Percentiles rank a stretch among this genome's conserved stretches.
phyloP scores from a whole-genome alignment of 2,329 filamentous ascomycete species.

The Onygena corvina region DNA sequence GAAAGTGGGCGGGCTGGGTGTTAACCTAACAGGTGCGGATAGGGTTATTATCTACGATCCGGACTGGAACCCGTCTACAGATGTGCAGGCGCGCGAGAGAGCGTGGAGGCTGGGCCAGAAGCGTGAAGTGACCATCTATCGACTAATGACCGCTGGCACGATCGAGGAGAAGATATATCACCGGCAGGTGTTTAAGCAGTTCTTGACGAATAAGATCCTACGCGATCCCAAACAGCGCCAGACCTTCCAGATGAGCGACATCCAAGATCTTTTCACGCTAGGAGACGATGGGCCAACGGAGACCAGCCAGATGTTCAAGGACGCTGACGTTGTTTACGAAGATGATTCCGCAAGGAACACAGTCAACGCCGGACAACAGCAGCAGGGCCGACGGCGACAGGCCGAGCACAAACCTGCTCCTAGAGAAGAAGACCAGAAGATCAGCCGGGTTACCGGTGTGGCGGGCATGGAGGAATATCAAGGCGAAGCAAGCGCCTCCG shows the following conservation, averaged over 20 bases:
- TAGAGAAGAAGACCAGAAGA: constrained; percentile 31
- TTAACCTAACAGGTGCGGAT: constrained; percentile 89
- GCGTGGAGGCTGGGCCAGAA: constrained; percentile 95
- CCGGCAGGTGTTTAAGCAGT: constrained; percentile 96
- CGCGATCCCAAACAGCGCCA: constrained; percentile 89
- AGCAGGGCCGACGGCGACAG: constrained; percentile 11
- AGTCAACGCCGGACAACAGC: constrained; percentile 7
- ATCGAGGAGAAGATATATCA: constrained; percentile 99
- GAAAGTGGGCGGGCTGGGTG: constrained; percentile 83
- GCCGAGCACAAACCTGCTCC: constrained; percentile 14
- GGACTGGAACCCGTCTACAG: constrained; percentile 96
- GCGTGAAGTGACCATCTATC: constrained; percentile 87
- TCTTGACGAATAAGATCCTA: constrained; percentile 89
- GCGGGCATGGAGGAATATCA: constrained; percentile 54
- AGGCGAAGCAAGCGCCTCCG: constrained; percentile 30
- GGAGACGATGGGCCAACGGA: constrained; percentile 61
- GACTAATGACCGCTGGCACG: constrained; percentile 93
- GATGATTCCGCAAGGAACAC: constrained; percentile 22
- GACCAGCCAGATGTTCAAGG: constrained; percentile 74
- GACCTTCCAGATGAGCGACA: constrained; percentile 75
- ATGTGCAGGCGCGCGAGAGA: constrained; percentile 85
- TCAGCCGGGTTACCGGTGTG: constrained; percentile 48
- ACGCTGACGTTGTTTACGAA: constrained; percentile 62
- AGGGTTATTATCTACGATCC: constrained; percentile 97
- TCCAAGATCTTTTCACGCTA: constrained; percentile 83